Evolutionary conservation across 228 moss, liverwort and hornwort species (phyloP), one percentile per base, ranked within the genome.

Genomic region (Sphagnum magellanicum): DNA sequence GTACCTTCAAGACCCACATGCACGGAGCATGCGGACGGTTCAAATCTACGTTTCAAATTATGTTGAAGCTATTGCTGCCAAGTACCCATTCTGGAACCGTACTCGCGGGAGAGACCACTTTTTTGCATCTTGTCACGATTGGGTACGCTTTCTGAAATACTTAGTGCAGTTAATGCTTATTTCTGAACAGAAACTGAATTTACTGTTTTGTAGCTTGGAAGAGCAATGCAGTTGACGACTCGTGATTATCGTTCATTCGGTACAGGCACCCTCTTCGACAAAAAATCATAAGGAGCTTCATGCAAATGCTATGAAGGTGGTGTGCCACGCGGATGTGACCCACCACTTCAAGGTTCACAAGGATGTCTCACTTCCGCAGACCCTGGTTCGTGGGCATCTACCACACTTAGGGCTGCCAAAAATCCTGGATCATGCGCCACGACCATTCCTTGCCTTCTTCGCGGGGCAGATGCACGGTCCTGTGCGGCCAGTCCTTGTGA

Each of bases 101-200:
- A 76, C 87, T 53, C 74, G 60, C 60, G 87, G 87, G n/a, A 50
- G 72, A 16, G 87, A 87, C 76, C 87, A 87, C 59, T 87, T 87
- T 50, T 87, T 87, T 64, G 70, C 83, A 15, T 87, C 87, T 72
- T 87, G 87, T 68, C 87, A 87, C 70, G 87, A 87, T 64, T 87
- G 87, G 87, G 87, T 87, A 72, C 72, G 68, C 62, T 60, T 53
- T 67, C 14, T 50, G 49, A 10, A 60, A 6, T 16, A 14, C 60
- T 60, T n/a, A 14, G 9, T 60, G 60, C 6, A 60, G 60, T 14
- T 60, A 5, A 60, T 60, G 32, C 32, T 32, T 3, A 32, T 32
- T 32, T 32, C 32, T 32, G 32, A 32, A 32, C 32, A 32, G 32
- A 32, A 32, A 32, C 32, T 32, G 32, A 32, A 32, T 32, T 32